Base-by-base conservation (phyloP, 2,329 filamentous ascomycete species). In the Chaetomiaceae sp. region DNA sequence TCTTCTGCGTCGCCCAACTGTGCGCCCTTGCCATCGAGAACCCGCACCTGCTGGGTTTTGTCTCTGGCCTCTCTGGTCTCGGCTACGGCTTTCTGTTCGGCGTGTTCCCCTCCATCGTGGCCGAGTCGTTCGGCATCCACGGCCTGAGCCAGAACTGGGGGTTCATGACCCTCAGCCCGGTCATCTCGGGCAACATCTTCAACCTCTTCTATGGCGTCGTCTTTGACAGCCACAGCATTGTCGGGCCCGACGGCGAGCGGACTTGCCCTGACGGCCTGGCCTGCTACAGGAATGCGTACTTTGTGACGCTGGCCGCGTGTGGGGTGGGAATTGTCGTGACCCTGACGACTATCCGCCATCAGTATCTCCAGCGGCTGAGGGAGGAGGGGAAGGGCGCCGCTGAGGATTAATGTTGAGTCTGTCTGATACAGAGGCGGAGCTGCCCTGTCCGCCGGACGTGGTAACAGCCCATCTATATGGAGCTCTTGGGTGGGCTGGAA, bases 91-190 rank as follows among this genome's bases (percentile, higher is more conserved):
- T 95, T 58, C 76, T 97, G 0, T 97, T 97, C 59, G 93, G 93
- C 30, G 91, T 96, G 17, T 96, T 88, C 67, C 93, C 93, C 0
- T 91, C 90, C 12, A 82, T 97, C 16, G 81, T 88, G 9, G 89
- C 91, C 6, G 91, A 97, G 65, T 85, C 86, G 0, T 99, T 99
- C 66, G 93, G 93, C 7, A 86, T 96, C 21, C 79, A 85, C 54
- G 92, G 91, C 1, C 75, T 99, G 41, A 90, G 86, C 49, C 89
- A 96, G 65, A 99, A 97, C 64, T 99, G 93, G 92, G 93, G 93
- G 13, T 86, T 87, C 61, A 95, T 99, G 83, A 96, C 89, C 0
- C 74, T 96, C 42, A 86, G 89, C 3, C 91, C 92, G 0, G 89
- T 96, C 3, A 69, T 96, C 23, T 90, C 85, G 8, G 91, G 89